phyloP scores from a whole-genome alignment of 2,329 filamentous ascomycete genomes.

The Coniella lustricola region DNA sequence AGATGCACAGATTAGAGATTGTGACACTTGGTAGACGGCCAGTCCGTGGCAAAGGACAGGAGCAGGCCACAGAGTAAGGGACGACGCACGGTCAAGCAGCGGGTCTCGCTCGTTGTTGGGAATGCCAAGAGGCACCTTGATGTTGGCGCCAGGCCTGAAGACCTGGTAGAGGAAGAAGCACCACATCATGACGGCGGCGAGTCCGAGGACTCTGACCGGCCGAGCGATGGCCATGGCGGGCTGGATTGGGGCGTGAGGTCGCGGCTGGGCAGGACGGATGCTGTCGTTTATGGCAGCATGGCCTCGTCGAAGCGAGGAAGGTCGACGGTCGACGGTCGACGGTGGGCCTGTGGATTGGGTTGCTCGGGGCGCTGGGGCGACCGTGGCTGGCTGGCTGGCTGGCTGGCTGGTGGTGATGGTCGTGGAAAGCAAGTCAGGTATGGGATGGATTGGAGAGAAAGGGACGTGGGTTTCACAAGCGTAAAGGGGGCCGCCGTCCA shows the following conservation, averaged over 20 bases:
- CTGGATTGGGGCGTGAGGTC: constrained; percentile 10
- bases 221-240: constrained; percentile 73
- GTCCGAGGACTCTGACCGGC: constrained; percentile 72
- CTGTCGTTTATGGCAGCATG: constrained; percentile 13
- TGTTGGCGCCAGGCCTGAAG: constrained; percentile 48
- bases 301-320: constrained; percentile 6
- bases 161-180: constrained; percentile 74
- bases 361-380: constrained; percentile 7
- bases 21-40: not conserved
- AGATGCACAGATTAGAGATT: not conserved
- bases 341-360: not conserved
- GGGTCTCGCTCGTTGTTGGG: constrained; percentile 62
- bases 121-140: constrained; percentile 32
- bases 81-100: constrained; percentile 70
- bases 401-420: constrained; percentile 3
- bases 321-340: no score
- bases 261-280: not conserved
- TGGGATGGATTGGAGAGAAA: not conserved
- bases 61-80: no score
- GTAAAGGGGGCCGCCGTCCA: constrained; percentile 7
- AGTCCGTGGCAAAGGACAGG: not conserved
- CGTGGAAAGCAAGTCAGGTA: constrained; percentile 1
- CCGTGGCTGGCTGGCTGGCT: constrained; percentile 2
- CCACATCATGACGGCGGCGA: constrained; percentile 65
- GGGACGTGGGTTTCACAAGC: not conserved